phyloP scores from a whole-genome alignment of 2,329 filamentous ascomycete genomes.

The Colletotrichum destructivum region DNA sequence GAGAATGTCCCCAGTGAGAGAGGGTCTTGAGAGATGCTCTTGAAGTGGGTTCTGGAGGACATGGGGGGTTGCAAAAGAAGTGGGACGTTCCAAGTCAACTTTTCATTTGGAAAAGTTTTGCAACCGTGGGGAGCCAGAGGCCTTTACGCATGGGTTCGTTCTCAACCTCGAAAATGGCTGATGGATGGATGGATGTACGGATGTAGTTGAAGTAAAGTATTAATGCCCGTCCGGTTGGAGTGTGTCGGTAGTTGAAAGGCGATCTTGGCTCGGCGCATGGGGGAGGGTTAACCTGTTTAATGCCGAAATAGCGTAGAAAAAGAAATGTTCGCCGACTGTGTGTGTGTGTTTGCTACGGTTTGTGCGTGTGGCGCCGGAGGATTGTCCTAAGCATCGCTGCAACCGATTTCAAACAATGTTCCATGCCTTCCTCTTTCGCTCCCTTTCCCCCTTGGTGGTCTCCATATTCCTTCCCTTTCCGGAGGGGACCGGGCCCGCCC shows the following conservation, averaged over 20 bases:
- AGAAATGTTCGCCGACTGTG: not conserved
- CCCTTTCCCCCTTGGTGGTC: not conserved
- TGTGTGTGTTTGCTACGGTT: not conserved
- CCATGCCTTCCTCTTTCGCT: not conserved
- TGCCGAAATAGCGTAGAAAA: not conserved
- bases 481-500: not conserved
- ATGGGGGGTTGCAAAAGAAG: not conserved
- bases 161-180: not conserved
- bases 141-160: not conserved
- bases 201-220: not conserved
- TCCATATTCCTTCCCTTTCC: not conserved
- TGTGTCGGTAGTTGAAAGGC: not conserved
- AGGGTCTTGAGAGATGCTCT: not conserved
- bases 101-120: not conserved
- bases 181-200: not conserved
- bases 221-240: not conserved
- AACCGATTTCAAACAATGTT: not conserved
- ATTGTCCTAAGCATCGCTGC: not conserved
- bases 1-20: not conserved
- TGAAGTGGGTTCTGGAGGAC: not conserved
- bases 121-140: not conserved
- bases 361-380: not conserved
- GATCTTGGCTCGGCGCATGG: not conserved
- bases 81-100: not conserved
- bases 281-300: not conserved